Evolutionary conservation across 345 rosid genomes (phyloP).

Genomic region (Sapria himalayana): DNA sequence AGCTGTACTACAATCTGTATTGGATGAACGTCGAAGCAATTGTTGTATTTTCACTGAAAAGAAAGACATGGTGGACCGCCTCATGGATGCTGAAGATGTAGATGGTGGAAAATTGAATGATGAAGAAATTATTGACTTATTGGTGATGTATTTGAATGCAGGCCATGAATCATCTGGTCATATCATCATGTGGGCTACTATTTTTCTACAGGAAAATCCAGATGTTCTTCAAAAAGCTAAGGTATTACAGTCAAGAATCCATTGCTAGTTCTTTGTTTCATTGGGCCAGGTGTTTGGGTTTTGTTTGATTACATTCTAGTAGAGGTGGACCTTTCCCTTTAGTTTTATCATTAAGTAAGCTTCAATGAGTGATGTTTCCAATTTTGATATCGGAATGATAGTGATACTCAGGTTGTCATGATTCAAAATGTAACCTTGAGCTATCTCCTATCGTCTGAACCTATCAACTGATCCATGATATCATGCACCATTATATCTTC

Average conservation of each 20-base stretch:
- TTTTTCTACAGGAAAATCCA: conserved; percentile 54
- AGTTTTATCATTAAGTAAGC: too few species aligned
- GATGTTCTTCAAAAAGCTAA: conserved; percentile 39
- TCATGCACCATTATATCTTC: too few species aligned
- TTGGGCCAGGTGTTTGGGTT: neutral
- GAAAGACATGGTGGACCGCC: conserved; percentile 64
- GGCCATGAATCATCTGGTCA: conserved; percentile 91
- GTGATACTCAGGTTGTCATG: too few species aligned
- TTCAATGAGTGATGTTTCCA: too few species aligned
- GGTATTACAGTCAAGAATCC: too few species aligned
- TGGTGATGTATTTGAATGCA: conserved; percentile 71
- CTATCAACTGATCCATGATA: too few species aligned
- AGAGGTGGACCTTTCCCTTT: too few species aligned
- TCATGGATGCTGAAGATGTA: conserved; percentile 46
- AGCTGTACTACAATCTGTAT: conserved; percentile 27
- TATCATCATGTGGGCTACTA: conserved; percentile 59
- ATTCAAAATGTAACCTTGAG: too few species aligned
- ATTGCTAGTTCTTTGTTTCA: neutral
- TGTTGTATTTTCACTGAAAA: conserved; percentile 7
- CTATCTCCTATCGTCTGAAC: too few species aligned
- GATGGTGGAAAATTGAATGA: conserved; percentile 39
- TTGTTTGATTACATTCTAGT: too few species aligned
- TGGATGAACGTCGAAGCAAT: conserved; percentile 32
- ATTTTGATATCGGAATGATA: too few species aligned
- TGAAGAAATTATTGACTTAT: conserved; percentile 59